Conservation (phyloP, 148 eudicot genomes). For the Dysphania ambrosioides region DNA sequence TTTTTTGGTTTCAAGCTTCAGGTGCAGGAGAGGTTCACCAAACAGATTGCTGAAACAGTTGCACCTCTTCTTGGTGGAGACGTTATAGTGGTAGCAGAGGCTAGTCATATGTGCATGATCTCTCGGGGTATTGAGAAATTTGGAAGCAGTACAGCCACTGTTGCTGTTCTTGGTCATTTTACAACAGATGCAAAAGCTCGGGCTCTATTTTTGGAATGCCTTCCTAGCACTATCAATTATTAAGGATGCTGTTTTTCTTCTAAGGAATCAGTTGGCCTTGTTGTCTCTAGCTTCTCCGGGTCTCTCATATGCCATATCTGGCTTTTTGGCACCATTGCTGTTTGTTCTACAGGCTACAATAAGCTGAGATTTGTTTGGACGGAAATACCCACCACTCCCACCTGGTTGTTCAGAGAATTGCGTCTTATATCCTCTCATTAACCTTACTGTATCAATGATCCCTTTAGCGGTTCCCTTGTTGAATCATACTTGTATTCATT, state of each 20-base stretch:
- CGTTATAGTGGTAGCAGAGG: slow-evolving; percentile 84
- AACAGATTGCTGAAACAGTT: slow-evolving; percentile 80
- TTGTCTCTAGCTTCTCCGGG: slow-evolving; percentile 14
- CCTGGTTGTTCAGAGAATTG: slow-evolving; percentile 7
- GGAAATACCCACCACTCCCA: neutral
- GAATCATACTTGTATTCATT: neutral
- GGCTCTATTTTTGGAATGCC: slow-evolving; percentile 59
- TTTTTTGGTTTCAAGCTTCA: slow-evolving; percentile 90
- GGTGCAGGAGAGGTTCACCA: slow-evolving; percentile 89
- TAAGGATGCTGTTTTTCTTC: slow-evolving; percentile 21
- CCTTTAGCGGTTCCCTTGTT: slow-evolving; percentile 14
- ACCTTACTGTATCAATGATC: slow-evolving; percentile 15
- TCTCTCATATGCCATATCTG: neutral
- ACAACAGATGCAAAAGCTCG: slow-evolving; percentile 60
- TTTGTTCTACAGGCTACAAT: neutral
- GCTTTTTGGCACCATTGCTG: too few species aligned
- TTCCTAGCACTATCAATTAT: slow-evolving; percentile 36
- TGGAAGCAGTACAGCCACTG: slow-evolving; percentile 81
- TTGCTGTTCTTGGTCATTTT: slow-evolving; percentile 88
- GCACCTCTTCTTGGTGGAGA: slow-evolving; percentile 73
- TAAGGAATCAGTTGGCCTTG: neutral
- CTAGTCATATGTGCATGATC: slow-evolving; percentile 92
- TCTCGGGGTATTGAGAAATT: slow-evolving; percentile 87
- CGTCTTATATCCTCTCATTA: neutral
- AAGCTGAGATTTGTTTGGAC: neutral